Evolutionary conservation across 495 filamentous ascomycete species (phyloP), one percentile per base, ranked within the genome.

Genomic region (Elasticomyces elasticus): DNA sequence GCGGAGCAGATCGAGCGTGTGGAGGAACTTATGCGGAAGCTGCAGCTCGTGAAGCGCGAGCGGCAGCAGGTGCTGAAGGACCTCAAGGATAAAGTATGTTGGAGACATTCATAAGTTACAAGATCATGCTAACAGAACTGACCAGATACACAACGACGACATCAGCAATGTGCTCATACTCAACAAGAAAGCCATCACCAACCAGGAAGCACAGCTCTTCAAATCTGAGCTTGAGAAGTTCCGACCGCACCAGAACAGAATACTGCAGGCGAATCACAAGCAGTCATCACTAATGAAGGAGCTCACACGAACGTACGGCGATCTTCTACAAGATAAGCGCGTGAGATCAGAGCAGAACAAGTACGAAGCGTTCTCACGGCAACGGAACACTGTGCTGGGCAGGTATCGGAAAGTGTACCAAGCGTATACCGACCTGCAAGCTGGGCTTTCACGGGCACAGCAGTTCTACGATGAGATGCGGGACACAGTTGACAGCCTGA

Each of bases 151-250:
- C 69, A 85, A 82, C 62, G 94, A 98, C 62, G 94, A 98, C 63
- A 97, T 97, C 58, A 95, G 91, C 12, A 90, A 94, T 63, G 89
- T 97, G 23, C 71, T 97, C 59, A 97, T 98, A 44, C 74, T 98
- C 33, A 98, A 98, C 74, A 95, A 96, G 64, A 96, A 96, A 64
- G 82, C 88, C 1, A 87, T 96, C 57, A 74, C 87, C 28, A 88
- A 84, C 64, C 89, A 88, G 63, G 92, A 97, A 65, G 84, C 74
- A 26, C 85, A 91, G 62, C 79, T 97, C 12, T 98, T 98, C 68
- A 85, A 94, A 59, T 80, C 85, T 4, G 90, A 98, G 68, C 78
- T 98, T 10, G 94, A 96, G 67, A 98, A 98, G 67, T 98, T 94
- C 70, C 77, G 88, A 42, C 89, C 89, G 13, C 87, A 96, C 66